A percentile compares a stretch with the other conserved stretches of the same genome.
These are phyloP conservation scores for Aspergillus nanangensis DNA, from an alignment of 495 filamentous ascomycete genomes.

Conservation along the genomic window DNA sequence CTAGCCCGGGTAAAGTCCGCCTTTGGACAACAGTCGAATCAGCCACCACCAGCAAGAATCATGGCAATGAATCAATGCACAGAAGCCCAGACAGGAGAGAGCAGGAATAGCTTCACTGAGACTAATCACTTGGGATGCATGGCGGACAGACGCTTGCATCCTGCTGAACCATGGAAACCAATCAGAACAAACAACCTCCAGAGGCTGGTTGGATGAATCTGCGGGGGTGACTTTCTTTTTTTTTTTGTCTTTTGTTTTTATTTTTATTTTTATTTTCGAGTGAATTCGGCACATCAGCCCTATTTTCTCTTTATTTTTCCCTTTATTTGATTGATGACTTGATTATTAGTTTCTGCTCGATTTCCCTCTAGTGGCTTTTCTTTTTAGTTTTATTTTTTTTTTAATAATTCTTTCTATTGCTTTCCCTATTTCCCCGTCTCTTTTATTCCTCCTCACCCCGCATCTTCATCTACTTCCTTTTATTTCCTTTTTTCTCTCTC, in stretches of 20 bases:
- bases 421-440: background rate
- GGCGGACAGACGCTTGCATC: background rate
- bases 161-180: background rate
- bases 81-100: too few species aligned
- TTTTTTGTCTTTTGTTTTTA: background rate
- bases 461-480: background rate
- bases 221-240: background rate
- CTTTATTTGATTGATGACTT: background rate
- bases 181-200: background rate
- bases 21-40: too few species aligned
- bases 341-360: background rate
- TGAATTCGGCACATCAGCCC: background rate
- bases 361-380: background rate
- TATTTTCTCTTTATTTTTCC: background rate
- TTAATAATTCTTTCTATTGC: too few species aligned
- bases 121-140: too few species aligned
- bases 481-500: conserved; percentile 4
- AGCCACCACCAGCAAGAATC: too few species aligned
- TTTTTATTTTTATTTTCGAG: background rate
- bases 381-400: too few species aligned
- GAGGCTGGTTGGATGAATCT: background rate
- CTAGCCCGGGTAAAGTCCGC: too few species aligned
- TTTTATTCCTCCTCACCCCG: background rate
- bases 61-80: too few species aligned
- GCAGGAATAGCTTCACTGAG: too few species aligned